Evolutionary conservation across 2,329 filamentous ascomycete species (phyloP), one percentile per base, ranked within the genome.

Genomic region (Aspergillus pseudoglaucus): DNA sequence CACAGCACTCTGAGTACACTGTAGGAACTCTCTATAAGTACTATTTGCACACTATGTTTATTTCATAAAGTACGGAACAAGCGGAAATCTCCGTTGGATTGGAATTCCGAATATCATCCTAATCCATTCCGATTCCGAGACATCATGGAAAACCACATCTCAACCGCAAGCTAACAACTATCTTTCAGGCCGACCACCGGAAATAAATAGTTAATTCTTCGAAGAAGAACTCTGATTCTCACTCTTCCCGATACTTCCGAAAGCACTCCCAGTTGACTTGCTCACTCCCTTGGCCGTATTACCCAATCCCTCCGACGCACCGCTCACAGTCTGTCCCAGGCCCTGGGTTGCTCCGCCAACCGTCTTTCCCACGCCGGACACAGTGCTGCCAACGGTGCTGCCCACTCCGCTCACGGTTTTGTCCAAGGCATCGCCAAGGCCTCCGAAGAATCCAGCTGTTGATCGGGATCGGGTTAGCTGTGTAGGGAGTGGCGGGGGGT

Each of bases 291-390:
- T 63, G n/a, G 60, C 53, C 1, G 63, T 62, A 30, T 65, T 59
- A 1, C 62, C 61, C 15, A 65, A 30, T 2, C 60, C 61, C 42
- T 66, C 53, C 3, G 58, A 61, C 1, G 63, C 56, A 8, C 58
- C 59, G 3, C 57, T 59, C 3, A 63, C 56, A 0, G 61, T 62
- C 20, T 57, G 42, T 7, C 62, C 62, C 27, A 64, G 41, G 1
- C 59, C 59, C 15, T 64, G 57, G 18, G 65, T 67, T 46, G 62
- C 60, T 44, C 61, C 58, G 30, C 66, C 65, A 9, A 66, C 64
- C 3, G 65, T 68, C 45, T 59, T 60, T 15, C 64, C 63, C 4
- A 67, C 47, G 17, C 63, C 60, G 9, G 59, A 52, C 17, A 65
- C 59, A 4, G 57, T 50, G 25, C 25, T 41, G 35, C 64, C 63